These are phyloP conservation scores for Nothopassalora personata DNA, from an alignment of 2,329 filamentous ascomycete genomes.

Conservation along the genomic window DNA sequence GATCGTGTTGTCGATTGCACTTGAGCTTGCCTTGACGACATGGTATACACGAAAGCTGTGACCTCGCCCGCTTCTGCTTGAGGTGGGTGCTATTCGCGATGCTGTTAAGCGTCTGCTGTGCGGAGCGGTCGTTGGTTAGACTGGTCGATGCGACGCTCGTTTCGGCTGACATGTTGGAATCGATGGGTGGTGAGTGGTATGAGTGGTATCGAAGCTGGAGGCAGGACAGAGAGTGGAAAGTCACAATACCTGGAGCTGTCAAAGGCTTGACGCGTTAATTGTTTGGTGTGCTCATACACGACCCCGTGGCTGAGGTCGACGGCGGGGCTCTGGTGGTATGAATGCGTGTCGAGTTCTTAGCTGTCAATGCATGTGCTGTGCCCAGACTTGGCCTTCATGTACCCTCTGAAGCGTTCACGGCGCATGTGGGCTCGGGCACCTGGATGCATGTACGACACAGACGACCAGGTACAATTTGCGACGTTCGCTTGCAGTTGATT, in stretches of 20 bases:
- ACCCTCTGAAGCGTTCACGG: too few species aligned
- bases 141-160: slow-evolving; percentile 1
- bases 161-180: slow-evolving; percentile 4
- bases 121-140: background rate
- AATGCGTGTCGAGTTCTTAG: too few species aligned
- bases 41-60: slow-evolving; percentile 33
- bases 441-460: too few species aligned
- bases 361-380: too few species aligned
- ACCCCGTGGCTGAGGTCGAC: background rate
- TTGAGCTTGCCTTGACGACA: slow-evolving; percentile 36
- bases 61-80: slow-evolving; percentile 34
- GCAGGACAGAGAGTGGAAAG: background rate
- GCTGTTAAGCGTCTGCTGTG: slow-evolving; percentile 11
- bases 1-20: slow-evolving; percentile 32
- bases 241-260: background rate
- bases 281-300: background rate
- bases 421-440: too few species aligned
- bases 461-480: too few species aligned
- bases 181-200: too few species aligned
- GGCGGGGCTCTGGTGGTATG: too few species aligned
- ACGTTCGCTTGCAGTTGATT: too few species aligned
- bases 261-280: background rate
- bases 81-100: slow-evolving; percentile 21
- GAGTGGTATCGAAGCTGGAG: background rate
- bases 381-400: too few species aligned